A percentile compares a stretch with the other conserved stretches of the same genome.
These are phyloP conservation scores for Solanum rostratum DNA, from an alignment of 257 asterid species.

Conservation along the genomic window DNA sequence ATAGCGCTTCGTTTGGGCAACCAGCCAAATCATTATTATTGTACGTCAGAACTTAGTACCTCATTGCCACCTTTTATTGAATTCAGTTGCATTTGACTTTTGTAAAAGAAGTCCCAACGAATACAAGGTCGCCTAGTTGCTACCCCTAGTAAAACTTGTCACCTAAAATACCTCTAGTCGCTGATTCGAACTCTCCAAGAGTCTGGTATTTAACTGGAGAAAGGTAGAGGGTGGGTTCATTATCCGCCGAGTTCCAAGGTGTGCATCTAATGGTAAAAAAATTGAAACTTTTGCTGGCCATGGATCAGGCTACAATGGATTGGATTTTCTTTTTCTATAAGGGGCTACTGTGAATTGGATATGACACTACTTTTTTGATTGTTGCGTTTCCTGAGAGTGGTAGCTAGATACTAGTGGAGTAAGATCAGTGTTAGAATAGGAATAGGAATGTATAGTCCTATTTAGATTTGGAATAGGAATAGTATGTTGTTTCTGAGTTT, in stretches of 20 bases:
- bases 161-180: neutral
- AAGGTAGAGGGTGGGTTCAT: neutral
- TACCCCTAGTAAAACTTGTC: neutral
- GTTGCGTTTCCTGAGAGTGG: neutral
- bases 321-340: neutral
- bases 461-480: no score
- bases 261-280: neutral
- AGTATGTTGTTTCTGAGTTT: no score
- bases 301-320: neutral
- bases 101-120: neutral
- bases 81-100: neutral
- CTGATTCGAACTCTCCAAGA: neutral
- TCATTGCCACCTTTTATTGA: neutral
- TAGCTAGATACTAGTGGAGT: neutral
- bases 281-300: neutral
- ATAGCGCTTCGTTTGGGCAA: no score
- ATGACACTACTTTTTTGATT: neutral
- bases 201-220: neutral
- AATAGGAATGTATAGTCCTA: no score
- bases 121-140: neutral
- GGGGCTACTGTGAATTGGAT: neutral
- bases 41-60: neutral
- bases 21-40: neutral
- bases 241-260: neutral
- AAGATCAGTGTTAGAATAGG: no score